Base-by-base conservation (phyloP, 768 basidiomycete genomes). In the Neoboletus subvelutipes region DNA sequence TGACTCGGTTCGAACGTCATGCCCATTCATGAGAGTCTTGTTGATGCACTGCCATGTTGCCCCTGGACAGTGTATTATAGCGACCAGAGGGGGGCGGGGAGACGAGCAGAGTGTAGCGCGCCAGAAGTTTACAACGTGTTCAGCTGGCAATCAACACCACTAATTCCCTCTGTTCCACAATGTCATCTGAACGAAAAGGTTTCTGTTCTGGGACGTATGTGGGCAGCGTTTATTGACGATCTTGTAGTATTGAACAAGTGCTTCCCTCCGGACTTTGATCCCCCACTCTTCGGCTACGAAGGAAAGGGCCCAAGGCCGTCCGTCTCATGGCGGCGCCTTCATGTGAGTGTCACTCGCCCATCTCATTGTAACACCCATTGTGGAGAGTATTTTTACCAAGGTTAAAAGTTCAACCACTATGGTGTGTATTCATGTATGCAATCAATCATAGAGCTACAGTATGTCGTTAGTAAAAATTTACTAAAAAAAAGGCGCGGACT, bases 181-280 rank as follows among this genome's bases (percentile, higher is more conserved):
- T 92, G 90, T 62, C 50, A 47, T 88, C 90, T 61, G 90, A 92
- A 73, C 86, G 90, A 62, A 92, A 92, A 83, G 88, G 88, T 84
- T 50, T 4, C 76, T 42, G 7, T 13, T 31, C n/a, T 9, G 64
- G 29, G 5, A 33, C 5, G 8, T 6, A 9, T 46, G n/a, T 6
- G 22, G 33, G 5, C 52, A 50, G 26, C 22, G 24, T n/a, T 33
- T 13, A 43, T 67, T 36, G 60, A 62, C 24, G 1, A 28, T n/a
- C 53, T 60, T 26, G 5, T 10, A 92, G 94, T 95, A 49, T 79
- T 94, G 64, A 95, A 96, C 82, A 94, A 93, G 75, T 94, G 93
- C 77, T 94, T 94, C 70, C 95, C 95, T 49, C 95, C 96, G 76
- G 95, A 98, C 75, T 98, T 98, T 74, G 96, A 98, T 77, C 96